Conservation (phyloP, 441 rosid species). For the Bruguiera hainesii region DNA sequence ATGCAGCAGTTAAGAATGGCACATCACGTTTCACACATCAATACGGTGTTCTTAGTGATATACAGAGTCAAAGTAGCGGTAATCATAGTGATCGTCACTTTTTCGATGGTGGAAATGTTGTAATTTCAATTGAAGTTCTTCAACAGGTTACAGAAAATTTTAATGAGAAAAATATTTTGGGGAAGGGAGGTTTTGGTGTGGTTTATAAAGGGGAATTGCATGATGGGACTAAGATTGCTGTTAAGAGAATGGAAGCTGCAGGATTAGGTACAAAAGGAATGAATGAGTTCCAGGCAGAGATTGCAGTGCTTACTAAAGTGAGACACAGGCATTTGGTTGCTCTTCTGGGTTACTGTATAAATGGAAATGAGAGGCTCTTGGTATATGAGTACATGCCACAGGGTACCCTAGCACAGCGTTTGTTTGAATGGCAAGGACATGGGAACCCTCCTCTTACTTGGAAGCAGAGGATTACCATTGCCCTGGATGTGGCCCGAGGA, state of each 20-base stretch:
- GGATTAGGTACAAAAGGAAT: constrained; percentile 46
- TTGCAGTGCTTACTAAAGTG: constrained; percentile 64
- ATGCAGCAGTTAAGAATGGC: constrained; percentile 37
- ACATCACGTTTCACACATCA: constrained; percentile 28
- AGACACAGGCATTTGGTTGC: constrained; percentile 76
- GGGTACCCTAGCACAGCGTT: constrained; percentile 62
- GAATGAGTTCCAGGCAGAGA: constrained; percentile 71
- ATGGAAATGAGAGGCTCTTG: constrained; percentile 63
- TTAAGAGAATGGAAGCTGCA: constrained; percentile 64
- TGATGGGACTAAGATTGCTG: constrained; percentile 44
- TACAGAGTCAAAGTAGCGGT: constrained; percentile 59
- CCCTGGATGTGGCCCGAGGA: constrained; percentile 71
- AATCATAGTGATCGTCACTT: constrained; percentile 47
- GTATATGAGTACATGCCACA: constrained; percentile 82
- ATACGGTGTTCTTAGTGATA: constrained; percentile 37
- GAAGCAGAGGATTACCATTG: constrained; percentile 63
- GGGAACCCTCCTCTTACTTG: constrained; percentile 50
- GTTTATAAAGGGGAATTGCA: constrained; percentile 69
- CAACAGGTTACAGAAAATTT: constrained; percentile 60
- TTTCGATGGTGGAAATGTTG: constrained; percentile 45
- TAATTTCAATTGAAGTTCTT: constrained; percentile 56
- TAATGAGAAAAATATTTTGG: constrained; percentile 49
- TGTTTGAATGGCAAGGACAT: constrained; percentile 44
- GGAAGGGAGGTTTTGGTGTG: constrained; percentile 74
- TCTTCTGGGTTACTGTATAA: constrained; percentile 63